Percentiles rank a stretch among this genome's conserved stretches.
These are phyloP conservation scores for Globisporangium rhizosaccharum DNA, from an alignment of 352 stramenopile species.

Conservation along the genomic window DNA sequence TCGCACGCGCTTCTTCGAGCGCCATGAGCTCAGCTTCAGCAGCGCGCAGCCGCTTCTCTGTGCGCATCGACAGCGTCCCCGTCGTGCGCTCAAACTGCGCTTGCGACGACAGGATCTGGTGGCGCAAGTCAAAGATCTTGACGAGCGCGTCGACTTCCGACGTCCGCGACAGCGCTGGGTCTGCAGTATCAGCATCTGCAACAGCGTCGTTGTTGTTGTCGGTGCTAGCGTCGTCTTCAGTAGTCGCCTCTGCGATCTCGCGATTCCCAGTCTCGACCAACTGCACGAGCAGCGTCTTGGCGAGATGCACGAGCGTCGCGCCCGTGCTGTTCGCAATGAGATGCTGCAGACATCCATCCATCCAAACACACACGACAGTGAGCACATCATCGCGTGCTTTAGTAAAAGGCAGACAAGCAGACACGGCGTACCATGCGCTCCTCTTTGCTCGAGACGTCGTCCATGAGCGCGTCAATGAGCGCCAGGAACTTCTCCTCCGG, in stretches of 20 bases:
- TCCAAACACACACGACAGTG: neutral
- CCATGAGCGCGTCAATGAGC: constrained; percentile 53
- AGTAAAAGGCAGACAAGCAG: neutral
- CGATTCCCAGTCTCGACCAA: constrained; percentile 53
- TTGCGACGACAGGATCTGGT: constrained; percentile 67
- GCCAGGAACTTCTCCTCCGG: constrained; percentile 50
- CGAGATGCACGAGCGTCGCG: constrained; percentile 65
- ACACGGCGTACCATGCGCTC: constrained; percentile 29
- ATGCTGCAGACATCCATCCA: constrained; percentile 11
- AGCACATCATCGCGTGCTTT: neutral
- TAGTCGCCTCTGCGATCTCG: constrained; percentile 34
- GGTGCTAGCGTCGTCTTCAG: neutral
- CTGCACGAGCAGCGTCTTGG: constrained; percentile 62
- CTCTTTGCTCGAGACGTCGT: constrained; percentile 52
- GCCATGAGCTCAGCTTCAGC: constrained; percentile 58
- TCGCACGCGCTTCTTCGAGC: constrained; percentile 40
- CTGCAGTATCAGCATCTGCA: constrained; percentile 15
- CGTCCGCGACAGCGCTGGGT: constrained; percentile 14
- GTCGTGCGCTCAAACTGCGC: constrained; percentile 64
- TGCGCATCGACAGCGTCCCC: constrained; percentile 36
- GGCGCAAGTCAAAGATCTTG: constrained; percentile 66
- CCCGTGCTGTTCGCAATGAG: constrained; percentile 71
- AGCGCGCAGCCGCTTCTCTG: constrained; percentile 44
- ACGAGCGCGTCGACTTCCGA: constrained; percentile 67
- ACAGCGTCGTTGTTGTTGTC: constrained; percentile 20